Base-by-base conservation (phyloP, 1,284 basidiomycete genomes). In the Ustilago esculenta region DNA sequence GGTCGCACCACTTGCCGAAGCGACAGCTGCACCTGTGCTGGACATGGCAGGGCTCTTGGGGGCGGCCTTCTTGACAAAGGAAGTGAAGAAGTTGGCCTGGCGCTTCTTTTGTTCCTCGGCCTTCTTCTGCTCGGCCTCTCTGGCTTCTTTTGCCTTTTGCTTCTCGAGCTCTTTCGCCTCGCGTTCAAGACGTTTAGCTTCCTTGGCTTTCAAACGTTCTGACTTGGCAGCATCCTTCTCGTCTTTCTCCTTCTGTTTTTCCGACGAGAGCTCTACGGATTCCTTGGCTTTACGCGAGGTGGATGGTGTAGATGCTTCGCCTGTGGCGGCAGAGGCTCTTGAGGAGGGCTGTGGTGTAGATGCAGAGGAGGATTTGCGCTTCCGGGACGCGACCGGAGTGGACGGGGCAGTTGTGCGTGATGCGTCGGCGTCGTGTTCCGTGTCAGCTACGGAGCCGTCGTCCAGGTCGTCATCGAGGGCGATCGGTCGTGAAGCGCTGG, bases 191-290 rank as follows among this genome's bases (percentile, higher is more conserved):
- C 70, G 59, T 58, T 74, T 76, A 21, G 75, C 71, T 34, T 70
- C 58, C 43, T 40, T 55, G 0, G 43, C 51, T 43, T 63, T 61
- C 29, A 72, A 27, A 4, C 51, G 43, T 17, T 67, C 69, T 5
- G 63, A 84, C 66, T 85, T 86, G 18, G 73, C 71, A 12, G 83
- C 83, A 24, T 79, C 76, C 60, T 85, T 86, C 48, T 75, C 71
- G n/a, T 76, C 72, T 41, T 84, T 83, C 80, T 87, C 71, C 50
- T 58, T 56, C 12, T 64, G 61, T 56, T 73, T 69, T 35, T 73
- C 69, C 11, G 75, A 66, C 18, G 63, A 70, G 7, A 57, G 48
- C 40, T 73, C 66, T 23, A 21, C 23, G 6, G 57, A 72, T 25
- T 73, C 59, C 35, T 54, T 64, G 17, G 52, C 49, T 46, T 68